Conservation (phyloP, 2,329 filamentous ascomycete species). For the Xylogone sp. region DNA sequence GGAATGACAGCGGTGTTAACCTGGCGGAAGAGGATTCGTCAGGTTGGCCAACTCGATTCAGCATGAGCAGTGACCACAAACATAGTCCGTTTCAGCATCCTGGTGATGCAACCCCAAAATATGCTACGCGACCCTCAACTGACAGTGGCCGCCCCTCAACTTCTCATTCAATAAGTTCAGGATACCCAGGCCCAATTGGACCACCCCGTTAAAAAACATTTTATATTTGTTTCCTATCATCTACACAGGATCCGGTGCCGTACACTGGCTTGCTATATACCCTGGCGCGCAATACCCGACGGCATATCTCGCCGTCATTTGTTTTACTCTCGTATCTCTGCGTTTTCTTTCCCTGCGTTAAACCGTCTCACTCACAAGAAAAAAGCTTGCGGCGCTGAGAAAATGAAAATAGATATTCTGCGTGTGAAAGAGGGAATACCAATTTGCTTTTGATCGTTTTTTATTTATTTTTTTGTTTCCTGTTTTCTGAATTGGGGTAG, state of each 20-base stretch:
- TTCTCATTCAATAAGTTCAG: slow-evolving; percentile 92
- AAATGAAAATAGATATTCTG: background rate
- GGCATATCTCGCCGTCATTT: slow-evolving; percentile 17
- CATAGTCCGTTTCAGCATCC: slow-evolving; percentile 58
- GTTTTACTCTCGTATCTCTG: slow-evolving; percentile 14
- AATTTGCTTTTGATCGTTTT: slow-evolving; percentile 8
- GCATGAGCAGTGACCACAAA: slow-evolving; percentile 66
- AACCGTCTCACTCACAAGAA: background rate
- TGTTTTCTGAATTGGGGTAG: background rate
- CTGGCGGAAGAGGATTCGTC: slow-evolving; percentile 77
- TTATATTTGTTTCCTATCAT: slow-evolving; percentile 27
- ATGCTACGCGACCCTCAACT: slow-evolving; percentile 78
- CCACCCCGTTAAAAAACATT: slow-evolving; percentile 62
- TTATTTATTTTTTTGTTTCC: too few relatives aligned
- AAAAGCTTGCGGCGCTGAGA: slow-evolving; percentile 5
- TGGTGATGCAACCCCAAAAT: slow-evolving; percentile 80
- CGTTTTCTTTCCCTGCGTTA: slow-evolving; percentile 14
- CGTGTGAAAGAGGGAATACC: slow-evolving; percentile 7
- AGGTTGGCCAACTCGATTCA: slow-evolving; percentile 58
- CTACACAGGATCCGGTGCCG: slow-evolving; percentile 14
- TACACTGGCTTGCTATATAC: slow-evolving; percentile 31
- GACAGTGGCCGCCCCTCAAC: slow-evolving; percentile 91
- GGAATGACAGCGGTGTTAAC: slow-evolving; percentile 97
- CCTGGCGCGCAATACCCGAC: slow-evolving; percentile 30
- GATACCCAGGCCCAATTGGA: slow-evolving; percentile 91